These are phyloP conservation scores for Endoconidiophora laricicola DNA, from an alignment of 2,329 filamentous ascomycete species.

Conservation along the genomic window DNA sequence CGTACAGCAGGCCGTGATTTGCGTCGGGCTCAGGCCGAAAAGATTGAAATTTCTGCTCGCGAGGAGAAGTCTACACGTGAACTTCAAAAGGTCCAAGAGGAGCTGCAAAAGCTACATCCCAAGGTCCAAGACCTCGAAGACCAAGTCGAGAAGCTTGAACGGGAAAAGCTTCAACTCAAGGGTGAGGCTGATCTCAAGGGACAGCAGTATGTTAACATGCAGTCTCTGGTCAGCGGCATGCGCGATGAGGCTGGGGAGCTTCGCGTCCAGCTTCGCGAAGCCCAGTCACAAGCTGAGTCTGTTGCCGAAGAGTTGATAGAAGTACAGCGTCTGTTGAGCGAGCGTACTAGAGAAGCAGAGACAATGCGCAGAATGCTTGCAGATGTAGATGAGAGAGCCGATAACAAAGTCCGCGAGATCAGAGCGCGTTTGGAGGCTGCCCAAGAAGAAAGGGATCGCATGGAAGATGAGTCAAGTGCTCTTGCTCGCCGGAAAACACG, in stretches of 20 bases:
- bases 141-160: constrained; percentile 48
- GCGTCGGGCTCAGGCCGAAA: constrained; percentile 60
- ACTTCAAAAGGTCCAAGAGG: constrained; percentile 54
- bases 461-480: constrained; percentile 76
- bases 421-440: constrained; percentile 74
- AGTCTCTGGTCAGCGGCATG: constrained; percentile 79
- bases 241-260: constrained; percentile 82
- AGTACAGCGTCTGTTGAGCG: constrained; percentile 67
- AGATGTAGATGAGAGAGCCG: constrained; percentile 71
- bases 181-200: constrained; percentile 75
- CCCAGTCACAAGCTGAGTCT: constrained; percentile 62
- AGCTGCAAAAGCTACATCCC: constrained; percentile 49
- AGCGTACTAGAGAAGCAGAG: constrained; percentile 81
- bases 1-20: constrained; percentile 60
- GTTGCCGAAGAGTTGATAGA: constrained; percentile 86
- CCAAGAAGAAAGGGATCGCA: constrained; percentile 81
- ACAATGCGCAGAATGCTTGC: constrained; percentile 82
- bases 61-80: constrained; percentile 57
- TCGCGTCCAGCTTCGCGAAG: constrained; percentile 79
- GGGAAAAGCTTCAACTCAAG: constrained; percentile 49
- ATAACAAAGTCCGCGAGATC: constrained; percentile 74
- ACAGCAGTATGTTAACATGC: constrained; percentile 70
- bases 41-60: constrained; percentile 57
- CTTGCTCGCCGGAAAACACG: constrained; percentile 59
- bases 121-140: constrained; percentile 54